phyloP scores from a whole-genome alignment of 352 stramenopile genomes.

The Phytophthora nicotianae region DNA sequence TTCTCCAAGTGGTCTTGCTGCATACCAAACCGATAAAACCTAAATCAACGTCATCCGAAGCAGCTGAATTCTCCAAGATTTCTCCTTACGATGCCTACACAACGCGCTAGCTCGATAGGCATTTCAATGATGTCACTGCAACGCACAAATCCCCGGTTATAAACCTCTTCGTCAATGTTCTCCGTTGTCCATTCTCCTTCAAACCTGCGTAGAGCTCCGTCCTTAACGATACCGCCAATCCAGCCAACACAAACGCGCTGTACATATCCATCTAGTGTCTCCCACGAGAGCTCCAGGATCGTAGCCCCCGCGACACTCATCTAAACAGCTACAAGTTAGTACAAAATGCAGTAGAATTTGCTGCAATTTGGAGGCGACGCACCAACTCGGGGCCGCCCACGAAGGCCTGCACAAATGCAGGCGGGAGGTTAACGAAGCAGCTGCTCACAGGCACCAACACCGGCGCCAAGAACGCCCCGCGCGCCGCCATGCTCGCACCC shows the following conservation, averaged over 20 bases:
- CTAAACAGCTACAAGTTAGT: conserved; percentile 27
- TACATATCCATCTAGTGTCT: conserved; percentile 80
- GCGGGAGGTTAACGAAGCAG: conserved; percentile 79
- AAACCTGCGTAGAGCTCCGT: conserved; percentile 54
- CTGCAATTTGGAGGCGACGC: not conserved
- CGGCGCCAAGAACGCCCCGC: conserved; percentile 68
- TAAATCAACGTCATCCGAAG: not conserved
- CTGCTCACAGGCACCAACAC: conserved; percentile 62
- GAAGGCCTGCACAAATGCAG: conserved; percentile 69
- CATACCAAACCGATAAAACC: conserved; percentile 3
- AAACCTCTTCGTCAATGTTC: not conserved
- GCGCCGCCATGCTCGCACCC: conserved; percentile 30
- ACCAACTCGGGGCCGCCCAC: conserved; percentile 47
- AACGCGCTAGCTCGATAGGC: conserved; percentile 80
- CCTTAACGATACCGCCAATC: conserved; percentile 67
- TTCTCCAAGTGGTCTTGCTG: conserved; percentile 72
- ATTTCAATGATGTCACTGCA: conserved; percentile 85
- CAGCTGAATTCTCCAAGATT: not conserved
- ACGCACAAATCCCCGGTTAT: not conserved
- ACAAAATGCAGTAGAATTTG: not conserved
- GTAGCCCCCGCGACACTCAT: conserved; percentile 42
- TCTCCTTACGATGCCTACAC: conserved; percentile 70
- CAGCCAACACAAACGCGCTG: conserved; percentile 76
- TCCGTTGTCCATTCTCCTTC: not conserved
- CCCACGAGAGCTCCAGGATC: conserved; percentile 81